These are phyloP conservation scores for Pulveroboletus ravenelii DNA, from an alignment of 768 basidiomycete species.

Conservation along the genomic window DNA sequence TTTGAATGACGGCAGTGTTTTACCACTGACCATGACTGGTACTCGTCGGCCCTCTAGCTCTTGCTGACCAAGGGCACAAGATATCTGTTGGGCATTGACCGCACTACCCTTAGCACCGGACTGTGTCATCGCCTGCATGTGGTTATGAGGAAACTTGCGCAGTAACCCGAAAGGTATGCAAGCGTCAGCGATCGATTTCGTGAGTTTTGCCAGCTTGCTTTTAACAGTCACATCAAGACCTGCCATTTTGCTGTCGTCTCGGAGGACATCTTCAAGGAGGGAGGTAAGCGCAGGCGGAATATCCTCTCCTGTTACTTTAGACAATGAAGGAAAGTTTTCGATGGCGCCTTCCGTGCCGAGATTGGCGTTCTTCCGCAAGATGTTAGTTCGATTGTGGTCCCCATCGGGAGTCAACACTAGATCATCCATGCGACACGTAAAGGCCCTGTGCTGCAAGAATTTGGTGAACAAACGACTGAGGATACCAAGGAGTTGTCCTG, in stretches of 20 bases:
- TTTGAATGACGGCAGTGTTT: slow-evolving; percentile 95
- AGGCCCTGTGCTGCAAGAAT: slow-evolving; percentile 93
- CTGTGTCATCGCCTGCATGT: slow-evolving; percentile 99
- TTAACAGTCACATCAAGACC: slow-evolving; percentile 92
- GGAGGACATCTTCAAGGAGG: slow-evolving; percentile 85
- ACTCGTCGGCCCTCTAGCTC: slow-evolving; percentile 98
- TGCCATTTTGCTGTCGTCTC: slow-evolving; percentile 96
- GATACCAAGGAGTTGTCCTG: slow-evolving; percentile 88
- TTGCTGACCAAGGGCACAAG: slow-evolving; percentile 96
- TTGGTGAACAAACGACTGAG: slow-evolving; percentile 95
- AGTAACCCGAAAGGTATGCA: slow-evolving; percentile 83
- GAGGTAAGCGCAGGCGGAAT: slow-evolving; percentile 51
- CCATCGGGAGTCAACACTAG: slow-evolving; percentile 82
- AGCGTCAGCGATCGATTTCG: slow-evolving; percentile 82
- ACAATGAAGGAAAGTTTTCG: slow-evolving; percentile 82
- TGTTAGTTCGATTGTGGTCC: slow-evolving; percentile 59
- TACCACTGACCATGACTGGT: slow-evolving; percentile 98
- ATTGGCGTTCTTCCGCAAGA: slow-evolving; percentile 62
- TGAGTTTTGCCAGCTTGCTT: slow-evolving; percentile 78
- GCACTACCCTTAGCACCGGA: slow-evolving; percentile 98
- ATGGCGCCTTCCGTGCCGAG: slow-evolving; percentile 86
- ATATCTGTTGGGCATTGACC: slow-evolving; percentile 97
- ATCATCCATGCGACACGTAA: slow-evolving; percentile 99
- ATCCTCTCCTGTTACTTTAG: slow-evolving; percentile 45
- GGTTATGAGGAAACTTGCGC: slow-evolving; percentile 93